A percentile compares a stretch with the other conserved stretches of the same genome.
These are phyloP conservation scores for Rubus idaeus DNA, from an alignment of 306 rosid genomes.

Conservation along the genomic window DNA sequence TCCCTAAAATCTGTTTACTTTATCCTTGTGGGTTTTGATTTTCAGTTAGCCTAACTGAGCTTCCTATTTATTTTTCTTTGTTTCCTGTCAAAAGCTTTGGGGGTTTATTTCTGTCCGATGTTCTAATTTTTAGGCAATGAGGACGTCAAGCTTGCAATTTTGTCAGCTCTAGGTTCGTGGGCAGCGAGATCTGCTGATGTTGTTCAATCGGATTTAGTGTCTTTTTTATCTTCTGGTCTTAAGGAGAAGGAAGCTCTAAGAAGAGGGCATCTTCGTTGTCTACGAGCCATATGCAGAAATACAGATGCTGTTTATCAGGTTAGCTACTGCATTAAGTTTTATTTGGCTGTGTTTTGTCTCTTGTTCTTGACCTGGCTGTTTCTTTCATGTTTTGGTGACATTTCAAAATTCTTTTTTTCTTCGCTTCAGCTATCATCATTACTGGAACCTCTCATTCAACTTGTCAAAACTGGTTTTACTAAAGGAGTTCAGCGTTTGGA, in stretches of 20 bases:
- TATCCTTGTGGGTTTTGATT: too few relatives aligned
- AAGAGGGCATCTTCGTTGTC: conserved; percentile 78
- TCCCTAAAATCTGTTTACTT: too few relatives aligned
- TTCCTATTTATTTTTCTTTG: too few relatives aligned
- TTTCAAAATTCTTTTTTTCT: not conserved
- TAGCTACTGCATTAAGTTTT: conserved; percentile 20
- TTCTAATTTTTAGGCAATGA: conserved; percentile 70
- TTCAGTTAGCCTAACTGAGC: too few relatives aligned
- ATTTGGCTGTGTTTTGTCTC: conserved; percentile 30
- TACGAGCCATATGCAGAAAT: conserved; percentile 60
- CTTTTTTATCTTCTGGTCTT: conserved; percentile 79
- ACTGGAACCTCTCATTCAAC: conserved; percentile 78
- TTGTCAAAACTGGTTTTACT: conserved; percentile 91
- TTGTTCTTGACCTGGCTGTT: conserved; percentile 10
- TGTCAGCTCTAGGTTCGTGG: conserved; percentile 80
- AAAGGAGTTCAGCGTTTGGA: conserved; percentile 93
- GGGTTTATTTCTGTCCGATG: conserved; percentile 24
- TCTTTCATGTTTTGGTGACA: conserved; percentile 21
- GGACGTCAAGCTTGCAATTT: conserved; percentile 76
- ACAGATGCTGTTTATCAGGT: conserved; percentile 67
- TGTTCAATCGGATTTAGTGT: conserved; percentile 53
- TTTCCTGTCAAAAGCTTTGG: not conserved
- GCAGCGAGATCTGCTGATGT: conserved; percentile 68
- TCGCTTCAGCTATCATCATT: conserved; percentile 60
- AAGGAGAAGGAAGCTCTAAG: conserved; percentile 93